Conservation (phyloP, 257 asterid genomes). For the Capsicum rhomboideum region DNA sequence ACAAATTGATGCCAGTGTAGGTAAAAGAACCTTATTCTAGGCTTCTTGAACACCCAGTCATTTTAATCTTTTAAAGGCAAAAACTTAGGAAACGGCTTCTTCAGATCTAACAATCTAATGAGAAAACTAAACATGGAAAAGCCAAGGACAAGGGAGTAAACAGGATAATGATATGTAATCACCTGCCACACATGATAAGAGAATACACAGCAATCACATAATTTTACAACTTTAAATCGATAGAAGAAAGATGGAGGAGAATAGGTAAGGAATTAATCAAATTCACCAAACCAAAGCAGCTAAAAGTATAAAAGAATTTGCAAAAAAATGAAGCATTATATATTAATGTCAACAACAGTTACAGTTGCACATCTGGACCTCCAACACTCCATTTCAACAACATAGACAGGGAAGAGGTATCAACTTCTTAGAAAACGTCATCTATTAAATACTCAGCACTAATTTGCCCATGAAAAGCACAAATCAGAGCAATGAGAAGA, state of each 20-base stretch:
- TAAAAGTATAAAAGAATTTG: neutral
- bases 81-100: neutral
- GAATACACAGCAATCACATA: neutral
- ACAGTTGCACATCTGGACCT: neutral
- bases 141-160: neutral
- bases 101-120: neutral
- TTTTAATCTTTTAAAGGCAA: neutral
- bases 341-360: neutral
- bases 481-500: neutral
- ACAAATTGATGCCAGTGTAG: neutral
- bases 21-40: neutral
- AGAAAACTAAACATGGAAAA: neutral
- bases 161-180: neutral
- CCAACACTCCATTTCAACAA: neutral
- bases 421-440: neutral
- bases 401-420: neutral
- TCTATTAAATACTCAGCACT: neutral
- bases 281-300: neutral
- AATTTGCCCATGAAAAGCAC: neutral
- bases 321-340: neutral
- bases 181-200: neutral
- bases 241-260: neutral
- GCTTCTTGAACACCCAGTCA: neutral
- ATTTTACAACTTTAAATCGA: neutral
- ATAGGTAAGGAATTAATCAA: neutral